Percentiles rank a stretch among this genome's conserved stretches.
These are phyloP conservation scores for Lumnitzera littorea DNA, from an alignment of 345 rosid genomes.

Conservation along the genomic window DNA sequence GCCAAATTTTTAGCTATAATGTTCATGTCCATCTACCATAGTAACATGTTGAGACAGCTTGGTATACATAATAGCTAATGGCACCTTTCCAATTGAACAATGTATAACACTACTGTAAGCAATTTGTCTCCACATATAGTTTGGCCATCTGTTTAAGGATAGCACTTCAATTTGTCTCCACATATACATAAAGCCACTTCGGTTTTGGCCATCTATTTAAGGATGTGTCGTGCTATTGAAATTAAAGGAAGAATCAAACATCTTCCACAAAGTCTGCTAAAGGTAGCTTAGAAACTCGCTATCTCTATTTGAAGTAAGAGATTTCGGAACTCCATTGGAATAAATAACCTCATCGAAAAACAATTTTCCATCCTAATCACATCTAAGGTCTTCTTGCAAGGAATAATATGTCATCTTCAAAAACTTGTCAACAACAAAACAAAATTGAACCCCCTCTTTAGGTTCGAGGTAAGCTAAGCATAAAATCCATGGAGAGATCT, in stretches of 20 bases:
- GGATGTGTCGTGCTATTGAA: too few species aligned
- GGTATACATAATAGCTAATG: slow-evolving; percentile 1
- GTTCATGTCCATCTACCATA: neutral
- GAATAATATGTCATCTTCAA: neutral
- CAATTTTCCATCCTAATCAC: neutral
- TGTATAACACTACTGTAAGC: neutral
- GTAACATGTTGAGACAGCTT: neutral
- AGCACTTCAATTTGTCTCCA: neutral
- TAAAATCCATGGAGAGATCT: neutral
- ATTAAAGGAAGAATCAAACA: too few species aligned
- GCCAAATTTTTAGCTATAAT: neutral
- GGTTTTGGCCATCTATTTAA: too few species aligned
- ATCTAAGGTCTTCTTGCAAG: too few species aligned
- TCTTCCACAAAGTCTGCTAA: too few species aligned
- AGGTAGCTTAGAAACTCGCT: too few species aligned
- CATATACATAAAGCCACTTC: neutral
- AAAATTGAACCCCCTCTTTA: neutral
- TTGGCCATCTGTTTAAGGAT: neutral
- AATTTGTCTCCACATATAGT: neutral
- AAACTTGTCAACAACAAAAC: slow-evolving; percentile 1
- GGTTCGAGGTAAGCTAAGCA: slow-evolving; percentile 1
- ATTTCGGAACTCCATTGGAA: too few species aligned
- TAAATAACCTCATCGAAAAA: neutral
- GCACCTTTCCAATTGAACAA: neutral
- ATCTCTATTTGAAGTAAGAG: too few species aligned